Percentiles rank a stretch among this genome's conserved stretches.
These are phyloP conservation scores for Vaccinium darrowii DNA, from an alignment of 148 eudicot species.

Conservation along the genomic window DNA sequence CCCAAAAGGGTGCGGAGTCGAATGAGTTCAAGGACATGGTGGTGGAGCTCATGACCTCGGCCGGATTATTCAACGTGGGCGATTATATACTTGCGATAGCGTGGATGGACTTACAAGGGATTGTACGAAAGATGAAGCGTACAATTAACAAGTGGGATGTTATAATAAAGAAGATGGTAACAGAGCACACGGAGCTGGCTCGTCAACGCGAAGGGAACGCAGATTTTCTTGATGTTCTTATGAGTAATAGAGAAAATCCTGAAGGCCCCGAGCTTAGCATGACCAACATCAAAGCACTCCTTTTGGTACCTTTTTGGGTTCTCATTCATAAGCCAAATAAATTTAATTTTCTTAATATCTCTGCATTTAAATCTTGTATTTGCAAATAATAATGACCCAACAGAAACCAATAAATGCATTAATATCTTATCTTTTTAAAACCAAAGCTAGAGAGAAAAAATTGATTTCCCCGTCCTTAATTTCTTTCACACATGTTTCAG, in stretches of 20 bases:
- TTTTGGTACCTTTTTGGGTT: not conserved
- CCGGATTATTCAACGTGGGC: constrained; percentile 26
- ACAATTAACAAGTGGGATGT: constrained; percentile 27
- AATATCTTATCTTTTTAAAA: too few species aligned
- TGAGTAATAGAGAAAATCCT: not conserved
- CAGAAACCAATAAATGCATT: too few species aligned
- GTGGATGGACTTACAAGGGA: constrained; percentile 37
- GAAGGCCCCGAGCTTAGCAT: not conserved
- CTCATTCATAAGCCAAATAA: too few species aligned
- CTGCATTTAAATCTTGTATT: too few species aligned
- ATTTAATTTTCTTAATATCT: too few species aligned
- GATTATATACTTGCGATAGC: constrained; percentile 26
- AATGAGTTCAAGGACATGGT: constrained; percentile 31
- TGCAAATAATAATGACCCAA: too few species aligned
- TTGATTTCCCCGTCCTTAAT: too few species aligned
- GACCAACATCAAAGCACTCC: constrained; percentile 1
- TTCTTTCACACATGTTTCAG: too few species aligned
- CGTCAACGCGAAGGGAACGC: constrained; percentile 22
- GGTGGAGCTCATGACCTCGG: constrained; percentile 28
- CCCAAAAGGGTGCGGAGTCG: constrained; percentile 15
- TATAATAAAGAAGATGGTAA: constrained; percentile 24
- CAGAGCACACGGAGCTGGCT: constrained; percentile 17
- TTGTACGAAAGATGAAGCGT: constrained; percentile 27
- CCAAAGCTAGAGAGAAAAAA: too few species aligned
- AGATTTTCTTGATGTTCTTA: constrained; percentile 23